Percentiles rank a stretch among this genome's conserved stretches.
Conservation (phyloP, 306 rosid genomes). For the Comarum palustre region DNA sequence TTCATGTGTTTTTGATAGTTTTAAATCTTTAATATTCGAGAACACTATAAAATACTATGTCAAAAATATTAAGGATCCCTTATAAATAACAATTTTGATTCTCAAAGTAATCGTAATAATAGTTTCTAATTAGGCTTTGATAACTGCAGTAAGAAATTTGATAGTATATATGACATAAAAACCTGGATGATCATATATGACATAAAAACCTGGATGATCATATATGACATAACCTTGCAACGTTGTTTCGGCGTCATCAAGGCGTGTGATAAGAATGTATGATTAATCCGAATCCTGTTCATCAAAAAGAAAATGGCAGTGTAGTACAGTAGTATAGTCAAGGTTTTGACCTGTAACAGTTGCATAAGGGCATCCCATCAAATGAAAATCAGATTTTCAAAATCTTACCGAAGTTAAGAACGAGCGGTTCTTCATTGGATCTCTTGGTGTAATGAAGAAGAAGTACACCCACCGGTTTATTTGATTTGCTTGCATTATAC, state of each 20-base stretch:
- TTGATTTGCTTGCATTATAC: too few relatives aligned
- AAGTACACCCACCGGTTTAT: neutral
- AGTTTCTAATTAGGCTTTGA: neutral
- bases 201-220: neutral
- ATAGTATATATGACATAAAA: too few relatives aligned
- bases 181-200: too few relatives aligned
- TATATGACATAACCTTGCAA: neutral
- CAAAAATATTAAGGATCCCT: too few relatives aligned
- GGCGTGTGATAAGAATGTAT: neutral
- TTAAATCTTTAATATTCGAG: neutral
- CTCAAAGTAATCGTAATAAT: neutral
- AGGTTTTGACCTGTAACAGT: neutral
- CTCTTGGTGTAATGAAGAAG: too few relatives aligned
- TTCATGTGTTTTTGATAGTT: neutral
- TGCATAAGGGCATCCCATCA: neutral
- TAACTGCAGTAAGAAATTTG: too few relatives aligned
- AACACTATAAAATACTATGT: neutral
- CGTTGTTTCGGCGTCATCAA: neutral
- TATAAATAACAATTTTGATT: neutral
- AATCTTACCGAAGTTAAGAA: too few relatives aligned
- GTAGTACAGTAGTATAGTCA: neutral
- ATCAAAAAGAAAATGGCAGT: conserved; percentile 1
- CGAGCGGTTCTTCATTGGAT: neutral
- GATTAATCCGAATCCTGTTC: neutral
- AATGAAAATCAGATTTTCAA: too few relatives aligned